Percentiles rank a stretch among this genome's conserved stretches.
Conservation (phyloP, 257 asterid genomes). For the Jacaranda mimosifolia region DNA sequence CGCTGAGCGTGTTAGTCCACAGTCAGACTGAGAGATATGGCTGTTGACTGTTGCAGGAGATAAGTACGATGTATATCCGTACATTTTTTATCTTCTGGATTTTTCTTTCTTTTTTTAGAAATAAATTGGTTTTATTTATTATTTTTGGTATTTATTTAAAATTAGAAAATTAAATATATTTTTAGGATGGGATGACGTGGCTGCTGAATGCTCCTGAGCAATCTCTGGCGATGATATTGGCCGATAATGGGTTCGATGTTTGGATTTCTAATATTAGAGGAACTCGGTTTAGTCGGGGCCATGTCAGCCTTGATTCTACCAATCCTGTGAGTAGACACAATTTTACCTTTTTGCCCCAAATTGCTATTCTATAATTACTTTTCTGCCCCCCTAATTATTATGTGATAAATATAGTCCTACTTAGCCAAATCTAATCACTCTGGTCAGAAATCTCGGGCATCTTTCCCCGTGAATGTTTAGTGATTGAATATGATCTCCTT, state of each 20-base stretch:
- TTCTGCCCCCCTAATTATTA: too few relatives aligned
- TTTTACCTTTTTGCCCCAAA: neutral
- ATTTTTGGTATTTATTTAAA: neutral
- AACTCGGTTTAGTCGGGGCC: slow-evolving; percentile 74
- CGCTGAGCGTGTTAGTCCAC: slow-evolving; percentile 14
- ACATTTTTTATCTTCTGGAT: neutral
- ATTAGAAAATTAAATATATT: neutral
- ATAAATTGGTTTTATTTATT: neutral
- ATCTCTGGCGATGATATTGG: slow-evolving; percentile 71
- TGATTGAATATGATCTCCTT: too few relatives aligned
- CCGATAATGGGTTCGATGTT: slow-evolving; percentile 80
- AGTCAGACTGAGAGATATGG: neutral
- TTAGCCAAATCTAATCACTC: too few relatives aligned
- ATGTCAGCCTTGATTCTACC: slow-evolving; percentile 56
- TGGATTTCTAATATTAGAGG: slow-evolving; percentile 90
- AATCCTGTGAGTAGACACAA: slow-evolving; percentile 46
- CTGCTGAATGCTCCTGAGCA: slow-evolving; percentile 68
- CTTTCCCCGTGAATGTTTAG: slow-evolving; percentile 27
- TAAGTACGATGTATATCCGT: slow-evolving; percentile 23
- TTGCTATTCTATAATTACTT: neutral
- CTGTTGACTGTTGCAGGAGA: slow-evolving; percentile 21
- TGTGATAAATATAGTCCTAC: too few relatives aligned
- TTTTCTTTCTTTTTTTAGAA: neutral
- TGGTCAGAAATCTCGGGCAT: neutral
- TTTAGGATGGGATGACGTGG: slow-evolving; percentile 89